phyloP scores from a whole-genome alignment of 2,329 filamentous ascomycete genomes.

The Graphilbum sp. region DNA sequence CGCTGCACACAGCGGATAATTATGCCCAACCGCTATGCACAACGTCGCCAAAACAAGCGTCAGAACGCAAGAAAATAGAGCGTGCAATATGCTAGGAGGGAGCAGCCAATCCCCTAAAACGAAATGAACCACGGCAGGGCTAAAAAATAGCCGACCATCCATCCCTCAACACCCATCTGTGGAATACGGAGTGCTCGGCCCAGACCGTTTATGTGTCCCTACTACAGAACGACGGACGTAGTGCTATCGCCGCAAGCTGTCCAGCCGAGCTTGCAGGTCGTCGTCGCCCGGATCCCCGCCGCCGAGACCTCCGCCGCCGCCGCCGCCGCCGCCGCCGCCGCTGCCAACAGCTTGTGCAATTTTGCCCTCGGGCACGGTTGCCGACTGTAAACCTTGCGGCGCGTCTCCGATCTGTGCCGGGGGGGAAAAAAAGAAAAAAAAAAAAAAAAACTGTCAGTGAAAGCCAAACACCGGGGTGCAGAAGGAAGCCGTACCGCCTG shows the following conservation, averaged over 20 bases:
- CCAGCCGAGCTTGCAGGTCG: conserved; percentile 82
- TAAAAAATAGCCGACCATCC: too few relatives aligned
- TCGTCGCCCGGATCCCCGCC: conserved; percentile 56
- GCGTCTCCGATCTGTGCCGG: conserved; percentile 96
- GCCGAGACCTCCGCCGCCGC: too few relatives aligned
- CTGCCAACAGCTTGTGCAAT: conserved; percentile 77
- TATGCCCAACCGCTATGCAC: too few relatives aligned
- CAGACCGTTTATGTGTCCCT: too few relatives aligned
- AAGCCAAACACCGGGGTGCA: neutral
- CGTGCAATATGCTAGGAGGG: too few relatives aligned
- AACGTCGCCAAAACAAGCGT: too few relatives aligned
- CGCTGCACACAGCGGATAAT: too few relatives aligned
- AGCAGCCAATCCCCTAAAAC: neutral
- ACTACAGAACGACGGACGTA: too few relatives aligned
- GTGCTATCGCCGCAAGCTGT: conserved; percentile 54
- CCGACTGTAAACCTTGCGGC: conserved; percentile 65
- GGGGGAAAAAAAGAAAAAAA: neutral
- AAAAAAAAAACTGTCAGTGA: conserved; percentile 1
- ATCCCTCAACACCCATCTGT: too few relatives aligned
- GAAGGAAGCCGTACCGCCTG: conserved; percentile 53
- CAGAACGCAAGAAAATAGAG: too few relatives aligned
- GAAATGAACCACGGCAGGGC: too few relatives aligned
- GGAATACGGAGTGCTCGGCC: neutral
- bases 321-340: conserved; percentile 36
- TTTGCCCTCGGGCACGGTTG: conserved; percentile 53